Conservation (phyloP, 2,329 filamentous ascomycete genomes). For the Hypomyces rosellus region DNA sequence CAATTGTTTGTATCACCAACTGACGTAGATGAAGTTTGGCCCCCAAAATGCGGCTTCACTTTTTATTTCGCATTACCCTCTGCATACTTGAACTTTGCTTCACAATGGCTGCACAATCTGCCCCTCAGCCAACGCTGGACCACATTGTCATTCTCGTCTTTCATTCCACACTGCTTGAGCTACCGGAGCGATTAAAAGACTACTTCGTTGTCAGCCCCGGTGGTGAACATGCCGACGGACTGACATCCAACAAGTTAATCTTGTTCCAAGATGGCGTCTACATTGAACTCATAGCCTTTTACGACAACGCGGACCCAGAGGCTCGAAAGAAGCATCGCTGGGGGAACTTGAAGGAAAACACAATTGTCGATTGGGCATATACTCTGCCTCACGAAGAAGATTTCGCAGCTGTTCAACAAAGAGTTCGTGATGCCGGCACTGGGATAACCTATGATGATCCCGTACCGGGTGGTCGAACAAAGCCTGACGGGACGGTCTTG, state of each 20-base stretch:
- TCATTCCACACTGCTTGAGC: conserved; percentile 36
- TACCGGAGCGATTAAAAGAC: conserved; percentile 44
- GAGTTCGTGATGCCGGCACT: conserved; percentile 25
- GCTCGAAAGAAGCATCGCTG: conserved; percentile 48
- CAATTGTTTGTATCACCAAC: not conserved
- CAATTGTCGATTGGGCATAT: conserved; percentile 56
- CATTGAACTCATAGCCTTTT: conserved; percentile 60
- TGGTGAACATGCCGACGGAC: conserved; percentile 54
- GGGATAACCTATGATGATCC: conserved; percentile 43
- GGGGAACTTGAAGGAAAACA: conserved; percentile 44
- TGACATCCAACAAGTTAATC: conserved; percentile 56
- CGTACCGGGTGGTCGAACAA: conserved; percentile 44
- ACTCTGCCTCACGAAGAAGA: conserved; percentile 32
- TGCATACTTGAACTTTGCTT: not conserved
- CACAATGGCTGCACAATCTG: not conserved
- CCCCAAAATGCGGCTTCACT: not conserved
- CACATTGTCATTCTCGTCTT: conserved; percentile 61
- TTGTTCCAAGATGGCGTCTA: conserved; percentile 59
- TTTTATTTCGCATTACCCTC: not conserved
- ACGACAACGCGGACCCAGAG: conserved; percentile 35
- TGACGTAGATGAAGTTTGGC: too few species aligned
- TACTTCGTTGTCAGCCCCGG: conserved; percentile 55
- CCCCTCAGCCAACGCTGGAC: conserved; percentile 39
- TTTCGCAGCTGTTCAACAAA: conserved; percentile 32
- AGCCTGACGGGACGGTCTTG: conserved; percentile 49